Percentiles rank a stretch among this genome's conserved stretches.
Conservation (phyloP, 2,329 filamentous ascomycete genomes). For the Fusarium sp. region DNA sequence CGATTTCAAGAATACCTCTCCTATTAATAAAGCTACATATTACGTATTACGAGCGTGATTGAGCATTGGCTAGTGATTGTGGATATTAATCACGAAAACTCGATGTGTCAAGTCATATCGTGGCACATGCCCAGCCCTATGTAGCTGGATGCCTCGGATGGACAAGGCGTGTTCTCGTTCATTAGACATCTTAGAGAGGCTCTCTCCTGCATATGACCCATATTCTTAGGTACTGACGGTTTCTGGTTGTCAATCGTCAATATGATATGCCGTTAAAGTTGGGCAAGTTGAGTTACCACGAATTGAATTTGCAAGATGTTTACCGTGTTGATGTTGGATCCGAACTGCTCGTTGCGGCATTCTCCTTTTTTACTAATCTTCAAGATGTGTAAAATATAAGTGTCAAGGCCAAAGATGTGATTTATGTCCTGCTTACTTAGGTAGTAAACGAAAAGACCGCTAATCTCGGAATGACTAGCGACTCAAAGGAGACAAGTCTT, state of each 20-base stretch:
- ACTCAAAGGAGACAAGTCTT: too few relatives aligned
- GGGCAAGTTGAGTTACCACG: background rate
- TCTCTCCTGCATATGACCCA: background rate
- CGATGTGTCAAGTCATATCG: background rate
- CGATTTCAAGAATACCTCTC: background rate
- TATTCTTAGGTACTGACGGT: background rate
- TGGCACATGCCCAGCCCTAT: background rate
- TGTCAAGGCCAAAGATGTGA: background rate
- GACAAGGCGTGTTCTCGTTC: background rate
- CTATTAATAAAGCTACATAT: background rate
- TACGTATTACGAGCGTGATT: background rate
- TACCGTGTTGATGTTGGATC: constrained; percentile 4
- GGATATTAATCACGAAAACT: background rate
- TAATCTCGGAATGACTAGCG: too few relatives aligned
- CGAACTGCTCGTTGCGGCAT: constrained; percentile 2
- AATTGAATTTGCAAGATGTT: background rate
- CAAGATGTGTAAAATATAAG: background rate
- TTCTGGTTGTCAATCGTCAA: background rate
- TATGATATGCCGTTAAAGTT: background rate
- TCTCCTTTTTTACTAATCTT: background rate
- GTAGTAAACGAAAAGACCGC: too few relatives aligned
- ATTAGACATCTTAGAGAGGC: background rate
- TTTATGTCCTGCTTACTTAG: too few relatives aligned
- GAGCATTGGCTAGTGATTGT: background rate
- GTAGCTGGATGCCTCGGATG: background rate